A percentile compares a stretch with the other conserved stretches of the same genome.
Conservation (phyloP, 805 yeast genomes). For the Pichia eremophila region DNA sequence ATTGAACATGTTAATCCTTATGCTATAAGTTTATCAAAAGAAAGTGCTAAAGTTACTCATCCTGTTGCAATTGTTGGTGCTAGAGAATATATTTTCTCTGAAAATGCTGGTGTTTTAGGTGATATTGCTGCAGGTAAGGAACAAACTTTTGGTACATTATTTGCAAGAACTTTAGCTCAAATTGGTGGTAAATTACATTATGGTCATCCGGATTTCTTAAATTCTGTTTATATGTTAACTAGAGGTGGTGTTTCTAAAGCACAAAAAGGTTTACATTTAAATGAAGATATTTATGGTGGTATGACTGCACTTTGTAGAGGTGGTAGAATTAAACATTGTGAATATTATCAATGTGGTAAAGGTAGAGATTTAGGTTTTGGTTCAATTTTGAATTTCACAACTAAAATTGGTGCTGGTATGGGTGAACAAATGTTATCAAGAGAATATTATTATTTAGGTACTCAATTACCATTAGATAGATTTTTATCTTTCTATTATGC, state of each 20-base stretch:
- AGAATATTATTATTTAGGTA: constrained; percentile 74
- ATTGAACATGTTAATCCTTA: constrained; percentile 76
- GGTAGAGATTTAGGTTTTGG: constrained; percentile 87
- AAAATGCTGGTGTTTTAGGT: constrained; percentile 76
- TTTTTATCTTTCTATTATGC: constrained; percentile 79
- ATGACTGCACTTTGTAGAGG: constrained; percentile 78
- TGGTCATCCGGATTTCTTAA: constrained; percentile 83
- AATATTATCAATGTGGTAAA: constrained; percentile 83
- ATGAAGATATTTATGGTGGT: constrained; percentile 86
- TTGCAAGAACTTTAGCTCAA: constrained; percentile 75
- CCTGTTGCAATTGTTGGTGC: constrained; percentile 86
- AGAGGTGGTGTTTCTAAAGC: constrained; percentile 87
- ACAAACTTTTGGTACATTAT: constrained; percentile 80
- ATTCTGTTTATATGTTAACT: constrained; percentile 67
- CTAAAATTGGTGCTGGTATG: constrained; percentile 90
- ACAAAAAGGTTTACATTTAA: constrained; percentile 75
- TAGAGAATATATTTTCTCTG: constrained; percentile 79
- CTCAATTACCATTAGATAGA: constrained; percentile 72
- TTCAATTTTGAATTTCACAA: constrained; percentile 75
- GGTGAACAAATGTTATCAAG: constrained; percentile 83
- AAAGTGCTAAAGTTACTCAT: constrained; percentile 40
- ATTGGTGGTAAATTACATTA: constrained; percentile 81
- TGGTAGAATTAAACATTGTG: constrained; percentile 83
- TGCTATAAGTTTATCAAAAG: constrained; percentile 56
- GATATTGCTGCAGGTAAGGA: constrained; percentile 89